These are phyloP conservation scores for Leucocoprinus leucothites DNA, from an alignment of 768 basidiomycete species.

Conservation along the genomic window DNA sequence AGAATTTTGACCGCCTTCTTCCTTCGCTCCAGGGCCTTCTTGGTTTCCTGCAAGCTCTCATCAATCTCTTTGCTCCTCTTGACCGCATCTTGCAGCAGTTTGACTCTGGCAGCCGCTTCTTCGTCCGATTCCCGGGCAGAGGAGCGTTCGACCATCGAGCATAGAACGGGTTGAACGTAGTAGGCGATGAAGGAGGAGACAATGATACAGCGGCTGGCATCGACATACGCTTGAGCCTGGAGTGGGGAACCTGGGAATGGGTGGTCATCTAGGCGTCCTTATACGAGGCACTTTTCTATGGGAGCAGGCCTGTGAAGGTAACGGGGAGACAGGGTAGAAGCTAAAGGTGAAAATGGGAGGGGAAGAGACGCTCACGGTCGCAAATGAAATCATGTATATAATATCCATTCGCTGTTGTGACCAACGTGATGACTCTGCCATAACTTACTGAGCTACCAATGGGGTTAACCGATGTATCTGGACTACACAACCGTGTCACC, in stretches of 20 bases:
- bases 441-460: background rate
- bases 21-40: constrained; percentile 44
- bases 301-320: background rate
- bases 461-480: constrained; percentile 6
- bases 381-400: constrained; percentile 5
- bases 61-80: constrained; percentile 48
- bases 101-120: constrained; percentile 30
- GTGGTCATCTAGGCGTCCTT: background rate
- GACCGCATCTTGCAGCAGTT: constrained; percentile 37
- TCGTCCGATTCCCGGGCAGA: constrained; percentile 30
- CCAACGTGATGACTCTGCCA: background rate
- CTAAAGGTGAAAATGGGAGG: background rate
- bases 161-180: constrained; percentile 25
- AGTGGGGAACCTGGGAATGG: background rate
- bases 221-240: constrained; percentile 4
- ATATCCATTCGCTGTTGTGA: background rate
- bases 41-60: constrained; percentile 38
- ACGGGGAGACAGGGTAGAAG: background rate
- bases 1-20: constrained; percentile 53
- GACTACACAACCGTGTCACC: background rate
- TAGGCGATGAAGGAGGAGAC: constrained; percentile 12
- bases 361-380: background rate
- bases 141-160: constrained; percentile 21
- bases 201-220: background rate
- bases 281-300: background rate